Conservation (phyloP, 2,329 filamentous ascomycete genomes). For the Penicillium corylophilum region DNA sequence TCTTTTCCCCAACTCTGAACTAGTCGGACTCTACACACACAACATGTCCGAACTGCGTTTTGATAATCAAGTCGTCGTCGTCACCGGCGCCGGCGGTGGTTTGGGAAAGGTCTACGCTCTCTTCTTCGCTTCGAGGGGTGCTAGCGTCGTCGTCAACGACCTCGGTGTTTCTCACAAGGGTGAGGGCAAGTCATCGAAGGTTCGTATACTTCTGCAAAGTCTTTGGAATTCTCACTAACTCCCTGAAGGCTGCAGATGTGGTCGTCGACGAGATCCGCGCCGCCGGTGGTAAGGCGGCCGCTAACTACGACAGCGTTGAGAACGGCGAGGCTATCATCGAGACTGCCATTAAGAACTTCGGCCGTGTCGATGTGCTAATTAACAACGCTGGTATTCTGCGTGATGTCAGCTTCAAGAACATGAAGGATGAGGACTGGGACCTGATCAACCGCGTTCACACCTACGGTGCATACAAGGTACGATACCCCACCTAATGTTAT, state of each 20-base stretch:
- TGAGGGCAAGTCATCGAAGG: conserved; percentile 83
- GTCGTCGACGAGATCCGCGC: conserved; percentile 60
- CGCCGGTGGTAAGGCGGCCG: conserved; percentile 90
- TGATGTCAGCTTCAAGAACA: conserved; percentile 97
- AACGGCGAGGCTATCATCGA: conserved; percentile 91
- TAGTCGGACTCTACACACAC: conserved; percentile 16
- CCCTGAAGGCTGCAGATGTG: conserved; percentile 60
- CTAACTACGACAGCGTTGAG: conserved; percentile 86
- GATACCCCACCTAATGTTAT: conserved; percentile 2
- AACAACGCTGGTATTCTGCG: conserved; percentile 97
- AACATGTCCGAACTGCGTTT: conserved; percentile 72
- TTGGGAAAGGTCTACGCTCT: conserved; percentile 78
- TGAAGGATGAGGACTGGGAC: conserved; percentile 97
- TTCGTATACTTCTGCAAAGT: conserved; percentile 38
- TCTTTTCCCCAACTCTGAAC: conserved; percentile 19
- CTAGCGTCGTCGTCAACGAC: conserved; percentile 95
- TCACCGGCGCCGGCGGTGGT: conserved; percentile 82
- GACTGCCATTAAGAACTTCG: conserved; percentile 50
- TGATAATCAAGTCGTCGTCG: conserved; percentile 84
- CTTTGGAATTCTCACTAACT: conserved; percentile 27
- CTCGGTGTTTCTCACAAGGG: conserved; percentile 91
- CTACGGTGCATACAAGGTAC: conserved; percentile 82
- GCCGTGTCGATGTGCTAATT: conserved; percentile 86
- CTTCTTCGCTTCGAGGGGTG: conserved; percentile 90
- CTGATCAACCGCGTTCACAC: conserved; percentile 90